phyloP scores from a whole-genome alignment of 1,139 yeast species.

The Suhomyces ambrosiae region DNA sequence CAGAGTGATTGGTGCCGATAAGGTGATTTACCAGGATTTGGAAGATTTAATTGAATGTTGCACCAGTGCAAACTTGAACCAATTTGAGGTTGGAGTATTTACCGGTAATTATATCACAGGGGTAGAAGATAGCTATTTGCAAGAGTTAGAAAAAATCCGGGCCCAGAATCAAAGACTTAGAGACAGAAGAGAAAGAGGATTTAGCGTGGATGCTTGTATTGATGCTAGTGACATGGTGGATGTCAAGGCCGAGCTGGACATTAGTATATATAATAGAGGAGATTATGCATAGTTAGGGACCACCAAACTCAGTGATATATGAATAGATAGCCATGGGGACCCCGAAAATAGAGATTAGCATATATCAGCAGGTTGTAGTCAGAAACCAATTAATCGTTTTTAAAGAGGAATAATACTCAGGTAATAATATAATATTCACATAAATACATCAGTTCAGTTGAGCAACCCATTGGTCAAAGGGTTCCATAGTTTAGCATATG shows the following conservation, averaged over 20 bases:
- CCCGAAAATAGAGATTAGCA: too few relatives aligned
- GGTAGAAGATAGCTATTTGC: constrained; percentile 77
- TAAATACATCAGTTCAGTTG: too few relatives aligned
- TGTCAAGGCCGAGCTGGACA: constrained; percentile 87
- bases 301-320: too few relatives aligned
- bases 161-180: constrained; percentile 73
- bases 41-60: constrained; percentile 84
- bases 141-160: constrained; percentile 79
- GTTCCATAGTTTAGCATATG: too few relatives aligned
- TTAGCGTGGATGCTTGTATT: constrained; percentile 49
- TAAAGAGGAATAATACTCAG: too few relatives aligned
- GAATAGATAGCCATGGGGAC: not conserved
- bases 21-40: constrained; percentile 83
- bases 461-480: too few relatives aligned
- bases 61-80: constrained; percentile 51
- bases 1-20: constrained; percentile 84
- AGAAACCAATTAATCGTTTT: too few relatives aligned
- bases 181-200: constrained; percentile 41
- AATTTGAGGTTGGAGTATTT: constrained; percentile 96
- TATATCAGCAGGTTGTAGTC: too few relatives aligned
- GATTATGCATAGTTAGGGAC: constrained; percentile 55
- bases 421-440: too few relatives aligned
- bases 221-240: constrained; percentile 55
- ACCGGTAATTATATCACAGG: constrained; percentile 94
- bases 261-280: constrained; percentile 86